A percentile compares a stretch with the other conserved stretches of the same genome.
Conservation (phyloP, 2,329 filamentous ascomycete species). For the Ophiostoma pallidulum region DNA sequence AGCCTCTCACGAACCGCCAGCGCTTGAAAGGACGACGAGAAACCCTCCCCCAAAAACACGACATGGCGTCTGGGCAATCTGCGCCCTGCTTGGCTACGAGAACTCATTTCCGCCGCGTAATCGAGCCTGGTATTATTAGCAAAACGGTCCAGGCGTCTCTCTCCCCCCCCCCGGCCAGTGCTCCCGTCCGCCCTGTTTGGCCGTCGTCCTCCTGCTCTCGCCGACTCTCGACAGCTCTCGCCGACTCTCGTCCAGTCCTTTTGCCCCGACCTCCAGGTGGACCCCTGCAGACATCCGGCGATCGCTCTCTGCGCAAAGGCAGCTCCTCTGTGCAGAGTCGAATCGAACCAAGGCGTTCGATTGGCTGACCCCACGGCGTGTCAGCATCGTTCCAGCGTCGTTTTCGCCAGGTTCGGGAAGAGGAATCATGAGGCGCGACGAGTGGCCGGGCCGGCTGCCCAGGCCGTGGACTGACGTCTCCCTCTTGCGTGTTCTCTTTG, state of each 20-base stretch:
- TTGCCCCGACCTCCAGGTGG: background rate
- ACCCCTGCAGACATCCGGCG: background rate
- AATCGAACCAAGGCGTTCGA: constrained; percentile 1
- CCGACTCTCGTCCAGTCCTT: background rate
- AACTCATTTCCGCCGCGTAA: background rate
- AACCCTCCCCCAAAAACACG: background rate
- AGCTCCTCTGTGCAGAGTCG: constrained; percentile 1
- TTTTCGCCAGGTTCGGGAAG: constrained; percentile 1
- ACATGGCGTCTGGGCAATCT: no score
- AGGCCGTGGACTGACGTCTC: constrained; percentile 5
- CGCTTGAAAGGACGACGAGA: no score
- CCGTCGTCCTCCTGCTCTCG: no score
- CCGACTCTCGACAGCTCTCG: no score
- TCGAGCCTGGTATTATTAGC: background rate
- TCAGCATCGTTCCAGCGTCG: background rate
- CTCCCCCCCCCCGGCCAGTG: no score
- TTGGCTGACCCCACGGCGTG: constrained; percentile 5
- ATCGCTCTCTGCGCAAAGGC: background rate
- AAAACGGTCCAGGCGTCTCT: background rate
- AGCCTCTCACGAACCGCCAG: background rate
- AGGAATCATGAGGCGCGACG: background rate
- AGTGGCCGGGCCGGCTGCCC: background rate
- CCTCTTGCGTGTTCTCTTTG: constrained; percentile 9
- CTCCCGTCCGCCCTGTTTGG: no score
- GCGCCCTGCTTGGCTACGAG: no score